Conservation (phyloP, 2,329 filamentous ascomycete genomes). For the Sporothrix mexicana region DNA sequence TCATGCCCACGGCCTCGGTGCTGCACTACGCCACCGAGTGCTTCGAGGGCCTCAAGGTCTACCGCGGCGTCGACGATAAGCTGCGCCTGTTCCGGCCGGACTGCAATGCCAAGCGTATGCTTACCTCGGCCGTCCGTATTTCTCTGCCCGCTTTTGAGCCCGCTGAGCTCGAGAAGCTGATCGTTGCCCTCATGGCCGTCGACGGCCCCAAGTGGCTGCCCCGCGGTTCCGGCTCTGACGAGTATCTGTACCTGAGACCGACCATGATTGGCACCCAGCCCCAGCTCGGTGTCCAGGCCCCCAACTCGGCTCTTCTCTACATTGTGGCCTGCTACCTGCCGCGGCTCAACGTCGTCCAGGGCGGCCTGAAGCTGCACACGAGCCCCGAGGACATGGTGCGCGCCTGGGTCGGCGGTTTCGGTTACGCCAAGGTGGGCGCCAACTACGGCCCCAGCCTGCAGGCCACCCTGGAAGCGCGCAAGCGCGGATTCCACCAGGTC, state of each 20-base stretch:
- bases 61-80: constrained; percentile 76
- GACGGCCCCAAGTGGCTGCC: constrained; percentile 80
- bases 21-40: constrained; percentile 92
- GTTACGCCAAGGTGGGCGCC: constrained; percentile 88
- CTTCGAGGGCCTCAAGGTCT: constrained; percentile 84
- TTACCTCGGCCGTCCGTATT: constrained; percentile 67
- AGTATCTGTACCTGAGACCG: constrained; percentile 83
- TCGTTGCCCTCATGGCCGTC: constrained; percentile 71
- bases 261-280: constrained; percentile 84
- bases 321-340: constrained; percentile 73
- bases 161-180: constrained; percentile 73
- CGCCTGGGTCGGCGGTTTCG: constrained; percentile 92
- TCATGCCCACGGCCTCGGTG: constrained; percentile 80
- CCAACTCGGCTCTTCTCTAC: constrained; percentile 85
- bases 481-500: constrained; percentile 81
- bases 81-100: constrained; percentile 79
- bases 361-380: constrained; percentile 76
- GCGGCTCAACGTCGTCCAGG: constrained; percentile 55
- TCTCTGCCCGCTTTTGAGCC: constrained; percentile 76
- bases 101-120: constrained; percentile 71
- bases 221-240: constrained; percentile 63
- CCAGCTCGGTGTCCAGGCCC: constrained; percentile 79
- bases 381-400: constrained; percentile 82
- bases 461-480: constrained; percentile 75
- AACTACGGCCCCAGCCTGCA: constrained; percentile 89